Evolutionary conservation across 2,329 filamentous ascomycete species (phyloP).

Genomic region (Stylonectria norvegica): DNA sequence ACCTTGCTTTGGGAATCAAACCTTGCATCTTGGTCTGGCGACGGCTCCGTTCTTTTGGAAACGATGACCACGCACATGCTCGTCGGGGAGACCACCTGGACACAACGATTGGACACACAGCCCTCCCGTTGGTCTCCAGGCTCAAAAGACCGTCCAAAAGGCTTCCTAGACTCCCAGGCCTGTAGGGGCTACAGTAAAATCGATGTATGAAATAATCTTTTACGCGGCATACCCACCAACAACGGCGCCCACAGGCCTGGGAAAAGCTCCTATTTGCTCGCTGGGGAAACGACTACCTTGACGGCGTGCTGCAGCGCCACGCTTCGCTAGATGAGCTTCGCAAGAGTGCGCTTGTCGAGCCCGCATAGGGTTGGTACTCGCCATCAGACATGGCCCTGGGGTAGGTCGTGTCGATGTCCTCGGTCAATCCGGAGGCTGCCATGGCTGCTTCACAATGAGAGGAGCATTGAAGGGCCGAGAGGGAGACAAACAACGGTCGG

Average conservation of each 20-base stretch:
- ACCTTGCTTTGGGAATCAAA: not conserved
- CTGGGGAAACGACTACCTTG: conserved; percentile 16
- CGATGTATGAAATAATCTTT: conserved; percentile 30
- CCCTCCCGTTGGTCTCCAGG: conserved; percentile 3
- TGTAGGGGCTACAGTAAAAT: conserved; percentile 14
- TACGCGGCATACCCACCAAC: conserved; percentile 25
- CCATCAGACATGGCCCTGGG: too few species aligned
- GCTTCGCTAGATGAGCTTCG: conserved; percentile 15
- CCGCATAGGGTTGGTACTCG: too few species aligned
- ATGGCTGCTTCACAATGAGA: conserved; percentile 10
- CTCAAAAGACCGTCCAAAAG: not conserved
- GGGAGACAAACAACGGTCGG: conserved; percentile 2
- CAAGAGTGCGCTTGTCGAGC: not conserved
- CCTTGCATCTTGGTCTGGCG: not conserved
- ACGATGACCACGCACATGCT: not conserved
- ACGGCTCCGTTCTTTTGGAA: not conserved
- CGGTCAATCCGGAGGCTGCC: conserved; percentile 14
- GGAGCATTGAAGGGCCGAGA: conserved; percentile 13
- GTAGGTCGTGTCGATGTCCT: conserved; percentile 10
- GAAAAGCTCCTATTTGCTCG: conserved; percentile 29
- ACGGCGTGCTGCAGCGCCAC: conserved; percentile 27
- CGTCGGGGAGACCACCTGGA: not conserved
- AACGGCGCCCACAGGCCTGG: conserved; percentile 26
- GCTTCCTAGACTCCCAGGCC: conserved; percentile 2
- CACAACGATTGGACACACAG: not conserved